These are phyloP conservation scores for Penicillium sp. DNA, from an alignment of 2,329 filamentous ascomycete genomes.

Conservation along the genomic window DNA sequence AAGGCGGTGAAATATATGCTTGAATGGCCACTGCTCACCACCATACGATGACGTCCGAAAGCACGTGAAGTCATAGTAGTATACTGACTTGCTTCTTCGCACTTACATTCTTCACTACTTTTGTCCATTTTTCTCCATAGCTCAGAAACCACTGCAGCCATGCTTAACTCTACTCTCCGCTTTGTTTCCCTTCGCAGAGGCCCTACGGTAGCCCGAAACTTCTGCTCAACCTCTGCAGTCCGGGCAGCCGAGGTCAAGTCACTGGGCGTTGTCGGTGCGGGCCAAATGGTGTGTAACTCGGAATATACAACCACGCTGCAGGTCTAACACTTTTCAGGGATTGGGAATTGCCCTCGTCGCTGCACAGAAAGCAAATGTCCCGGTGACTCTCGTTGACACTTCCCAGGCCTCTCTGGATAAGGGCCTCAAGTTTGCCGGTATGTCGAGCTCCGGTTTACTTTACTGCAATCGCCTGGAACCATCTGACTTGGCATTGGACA, in stretches of 20 bases:
- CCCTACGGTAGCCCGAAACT: conserved; percentile 45
- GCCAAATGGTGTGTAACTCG: conserved; percentile 69
- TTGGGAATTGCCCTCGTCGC: conserved; percentile 92
- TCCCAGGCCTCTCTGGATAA: conserved; percentile 80
- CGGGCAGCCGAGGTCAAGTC: conserved; percentile 68
- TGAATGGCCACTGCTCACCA: background rate
- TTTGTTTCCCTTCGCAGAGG: conserved; percentile 20
- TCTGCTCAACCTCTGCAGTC: conserved; percentile 59
- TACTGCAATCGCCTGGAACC: background rate
- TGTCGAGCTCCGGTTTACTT: background rate
- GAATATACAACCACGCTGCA: background rate
- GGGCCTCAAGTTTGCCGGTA: conserved; percentile 79
- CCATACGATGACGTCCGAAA: conserved; percentile 13
- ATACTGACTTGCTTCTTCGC: background rate
- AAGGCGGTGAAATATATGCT: background rate
- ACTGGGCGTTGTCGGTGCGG: conserved; percentile 84
- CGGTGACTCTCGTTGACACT: conserved; percentile 76
- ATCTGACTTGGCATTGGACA: background rate
- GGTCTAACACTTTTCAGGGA: conserved; percentile 51
- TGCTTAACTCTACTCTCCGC: conserved; percentile 33
- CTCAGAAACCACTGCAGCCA: conserved; percentile 9
- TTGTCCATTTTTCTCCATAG: background rate
- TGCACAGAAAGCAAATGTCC: conserved; percentile 70
- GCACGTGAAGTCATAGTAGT: conserved; percentile 15
- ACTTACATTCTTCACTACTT: background rate